These are phyloP conservation scores for Citrus glauca DNA, from an alignment of 345 rosid species.

Conservation along the genomic window DNA sequence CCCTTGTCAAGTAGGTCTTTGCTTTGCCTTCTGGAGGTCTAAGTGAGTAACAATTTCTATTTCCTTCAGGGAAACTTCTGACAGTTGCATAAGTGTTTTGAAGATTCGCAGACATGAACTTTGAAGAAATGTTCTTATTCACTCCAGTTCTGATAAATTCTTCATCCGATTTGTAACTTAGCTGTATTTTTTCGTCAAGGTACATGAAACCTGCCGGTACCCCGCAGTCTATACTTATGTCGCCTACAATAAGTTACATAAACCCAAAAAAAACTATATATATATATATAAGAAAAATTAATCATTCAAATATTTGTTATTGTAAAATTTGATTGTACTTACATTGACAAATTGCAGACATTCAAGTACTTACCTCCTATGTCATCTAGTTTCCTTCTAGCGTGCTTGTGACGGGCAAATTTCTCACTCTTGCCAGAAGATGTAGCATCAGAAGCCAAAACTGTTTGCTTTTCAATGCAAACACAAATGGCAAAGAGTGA, in stretches of 20 bases:
- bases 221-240: constrained; percentile 36
- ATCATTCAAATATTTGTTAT: neutral
- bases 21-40: constrained; percentile 25
- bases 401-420: neutral
- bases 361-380: neutral
- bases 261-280: no score
- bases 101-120: constrained; percentile 10
- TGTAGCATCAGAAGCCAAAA: neutral
- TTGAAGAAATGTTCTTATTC: constrained; percentile 16
- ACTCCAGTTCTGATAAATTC: constrained; percentile 19
- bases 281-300: neutral
- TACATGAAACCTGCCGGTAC: neutral
- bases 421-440: neutral
- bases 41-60: constrained; percentile 28
- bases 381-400: constrained; percentile 11
- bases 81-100: constrained; percentile 6
- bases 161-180: constrained; percentile 13
- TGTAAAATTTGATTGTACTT: neutral
- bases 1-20: constrained; percentile 24
- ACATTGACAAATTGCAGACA: neutral
- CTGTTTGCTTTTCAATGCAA: neutral
- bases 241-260: constrained; percentile 15
- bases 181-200: constrained; percentile 7
- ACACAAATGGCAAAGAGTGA: neutral
- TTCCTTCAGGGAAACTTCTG: constrained; percentile 28